Evolutionary conservation across 2,329 filamentous ascomycete species (phyloP), one percentile per base, ranked within the genome.

Genomic region (Byssochlamys sp.): DNA sequence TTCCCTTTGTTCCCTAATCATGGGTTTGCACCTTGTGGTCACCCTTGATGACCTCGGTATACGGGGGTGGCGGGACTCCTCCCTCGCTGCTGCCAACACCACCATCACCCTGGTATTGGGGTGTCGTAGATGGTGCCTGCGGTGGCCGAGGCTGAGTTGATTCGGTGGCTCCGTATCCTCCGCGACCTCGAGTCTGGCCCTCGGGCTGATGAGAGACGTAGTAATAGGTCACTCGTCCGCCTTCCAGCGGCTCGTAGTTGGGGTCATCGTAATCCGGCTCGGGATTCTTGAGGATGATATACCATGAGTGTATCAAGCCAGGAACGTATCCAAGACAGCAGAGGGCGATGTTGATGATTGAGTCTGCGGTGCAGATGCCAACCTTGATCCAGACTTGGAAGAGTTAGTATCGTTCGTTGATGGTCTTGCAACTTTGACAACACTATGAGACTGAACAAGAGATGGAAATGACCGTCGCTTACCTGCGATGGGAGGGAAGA

Each of bases 251-350:
- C 64, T 89, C 83, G 75, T 94, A 91, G 57, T 79, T 73, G 31
- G 64, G 66, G 56, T 77, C 71, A 61, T 87, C 84, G 72, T 82
- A 82, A 58, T 86, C 80, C 65, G 77, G 74, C 60, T 96, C 92
- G 58, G 94, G 94, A 73, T 87, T 89, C 70, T 89, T 88, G 67
- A 89, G 84, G 75, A 99, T 96, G 75, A 97, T 95, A 81, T 97
- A 99, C 92, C 94, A 97, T 61, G 91, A 84, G 78, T 99, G 94
- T 2, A 99, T 78, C 54, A 97, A 87, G 60, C 92, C 92, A 24
- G 92, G 92, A 59, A 97, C 75, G 69, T 81, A 90, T 66, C 87
- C 89, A 25, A 92, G 84, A 56, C 84, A 71, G 74, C 88, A 94
- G 67, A 97, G 90, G 52, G 91, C 87, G 73, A 97, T 86, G 79